These are phyloP conservation scores for Talaromyces ruber DNA, from an alignment of 495 filamentous ascomycete species.

Conservation along the genomic window DNA sequence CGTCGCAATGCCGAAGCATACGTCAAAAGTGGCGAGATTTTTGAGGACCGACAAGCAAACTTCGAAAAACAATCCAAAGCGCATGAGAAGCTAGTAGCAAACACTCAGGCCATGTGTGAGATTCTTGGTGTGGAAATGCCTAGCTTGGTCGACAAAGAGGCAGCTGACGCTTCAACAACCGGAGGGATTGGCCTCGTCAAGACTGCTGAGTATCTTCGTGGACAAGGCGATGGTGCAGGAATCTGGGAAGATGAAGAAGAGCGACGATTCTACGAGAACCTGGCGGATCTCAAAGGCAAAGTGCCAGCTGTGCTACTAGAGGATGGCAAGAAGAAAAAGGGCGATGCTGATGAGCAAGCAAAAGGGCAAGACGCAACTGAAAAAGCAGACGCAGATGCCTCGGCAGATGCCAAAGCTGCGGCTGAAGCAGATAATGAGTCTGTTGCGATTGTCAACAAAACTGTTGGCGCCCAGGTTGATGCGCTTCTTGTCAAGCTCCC, in stretches of 20 bases:
- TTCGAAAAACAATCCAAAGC: conserved; percentile 89
- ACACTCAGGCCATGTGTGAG: conserved; percentile 87
- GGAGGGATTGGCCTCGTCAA: conserved; percentile 88
- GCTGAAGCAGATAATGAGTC: conserved; percentile 70
- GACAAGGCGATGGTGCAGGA: conserved; percentile 83
- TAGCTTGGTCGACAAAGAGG: conserved; percentile 74
- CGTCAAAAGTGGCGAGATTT: conserved; percentile 96
- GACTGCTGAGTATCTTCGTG: conserved; percentile 84
- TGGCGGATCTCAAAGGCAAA: conserved; percentile 90
- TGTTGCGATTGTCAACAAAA: conserved; percentile 92
- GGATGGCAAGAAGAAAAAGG: conserved; percentile 91
- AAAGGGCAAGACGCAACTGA: conserved; percentile 43
- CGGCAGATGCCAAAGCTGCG: conserved; percentile 17
- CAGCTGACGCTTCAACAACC: conserved; percentile 50
- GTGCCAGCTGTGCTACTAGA: conserved; percentile 90
- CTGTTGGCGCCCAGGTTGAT: conserved; percentile 94
- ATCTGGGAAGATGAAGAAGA: conserved; percentile 99
- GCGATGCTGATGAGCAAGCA: conserved; percentile 58
- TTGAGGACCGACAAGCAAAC: conserved; percentile 93
- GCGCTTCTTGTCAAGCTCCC: conserved; percentile 79
- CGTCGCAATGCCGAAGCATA: conserved; percentile 96
- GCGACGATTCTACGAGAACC: conserved; percentile 92
- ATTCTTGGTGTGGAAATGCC: conserved; percentile 91
- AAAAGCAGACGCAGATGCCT: conserved; percentile 19
- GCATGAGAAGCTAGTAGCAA: conserved; percentile 82